Evolutionary conservation across 768 basidiomycete species (phyloP).

Genomic region (Macrocybe gigantea): DNA sequence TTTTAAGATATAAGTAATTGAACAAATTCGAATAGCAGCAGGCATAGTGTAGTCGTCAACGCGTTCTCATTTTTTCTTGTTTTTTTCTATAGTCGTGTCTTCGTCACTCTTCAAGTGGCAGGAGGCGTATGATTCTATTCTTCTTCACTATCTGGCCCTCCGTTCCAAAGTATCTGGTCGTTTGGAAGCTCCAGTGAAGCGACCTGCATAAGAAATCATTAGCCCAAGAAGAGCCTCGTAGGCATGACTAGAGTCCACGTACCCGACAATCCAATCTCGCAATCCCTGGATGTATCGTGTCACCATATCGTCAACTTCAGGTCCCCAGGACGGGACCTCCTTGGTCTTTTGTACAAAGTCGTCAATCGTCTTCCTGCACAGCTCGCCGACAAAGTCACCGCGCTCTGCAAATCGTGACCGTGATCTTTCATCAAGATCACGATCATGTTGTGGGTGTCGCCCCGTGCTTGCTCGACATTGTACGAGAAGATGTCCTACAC

Average conservation of each 20-base stretch:
- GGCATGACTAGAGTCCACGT: conserved; percentile 9
- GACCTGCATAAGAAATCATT: conserved; percentile 25
- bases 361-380: conserved; percentile 52
- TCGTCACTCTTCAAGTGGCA: conserved; percentile 23
- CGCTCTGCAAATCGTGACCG: conserved; percentile 51
- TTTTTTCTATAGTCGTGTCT: not conserved
- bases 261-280: conserved; percentile 68
- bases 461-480: conserved; percentile 67
- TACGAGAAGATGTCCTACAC: conserved; percentile 69
- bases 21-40: too few species aligned
- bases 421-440: conserved; percentile 62
- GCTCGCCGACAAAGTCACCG: conserved; percentile 60
- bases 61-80: too few species aligned
- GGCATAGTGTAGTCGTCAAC: too few species aligned
- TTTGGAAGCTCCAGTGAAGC: conserved; percentile 69
- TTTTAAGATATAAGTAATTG: too few species aligned
- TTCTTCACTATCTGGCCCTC: conserved; percentile 50
- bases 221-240: conserved; percentile 1
- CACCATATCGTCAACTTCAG: conserved; percentile 54
- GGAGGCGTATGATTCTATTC: conserved; percentile 44
- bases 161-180: conserved; percentile 62
- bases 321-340: conserved; percentile 56
- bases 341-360: conserved; percentile 41
- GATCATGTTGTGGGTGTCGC: conserved; percentile 69
- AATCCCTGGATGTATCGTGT: conserved; percentile 54